Conservation (phyloP, 768 basidiomycete species). For the Hygrocybe coccinea region DNA sequence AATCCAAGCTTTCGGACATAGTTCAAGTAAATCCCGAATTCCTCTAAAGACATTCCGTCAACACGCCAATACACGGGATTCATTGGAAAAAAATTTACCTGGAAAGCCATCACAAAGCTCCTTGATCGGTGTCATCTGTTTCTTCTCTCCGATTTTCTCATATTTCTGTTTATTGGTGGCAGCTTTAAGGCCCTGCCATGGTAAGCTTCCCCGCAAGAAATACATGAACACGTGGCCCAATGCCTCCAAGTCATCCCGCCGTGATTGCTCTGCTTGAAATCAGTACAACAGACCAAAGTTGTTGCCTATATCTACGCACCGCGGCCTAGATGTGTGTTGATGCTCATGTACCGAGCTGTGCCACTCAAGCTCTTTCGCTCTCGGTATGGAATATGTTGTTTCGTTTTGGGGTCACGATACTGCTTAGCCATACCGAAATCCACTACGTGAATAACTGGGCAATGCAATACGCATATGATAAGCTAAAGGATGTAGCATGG, state of each 20-base stretch:
- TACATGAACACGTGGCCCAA: conserved; percentile 99
- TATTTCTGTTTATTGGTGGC: conserved; percentile 99
- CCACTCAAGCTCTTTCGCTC: conserved; percentile 97
- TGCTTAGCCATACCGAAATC: conserved; percentile 99
- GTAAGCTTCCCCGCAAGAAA: conserved; percentile 92
- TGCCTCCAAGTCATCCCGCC: conserved; percentile 97
- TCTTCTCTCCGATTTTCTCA: conserved; percentile 99
- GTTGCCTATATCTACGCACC: conserved; percentile 44
- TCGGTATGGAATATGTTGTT: conserved; percentile 98
- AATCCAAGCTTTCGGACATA: conserved; percentile 99
- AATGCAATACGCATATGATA: conserved; percentile 8
- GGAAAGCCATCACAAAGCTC: conserved; percentile 96
- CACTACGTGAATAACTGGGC: conserved; percentile 81
- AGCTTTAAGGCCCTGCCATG: conserved; percentile 99
- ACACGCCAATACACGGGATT: neutral
- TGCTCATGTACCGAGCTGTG: conserved; percentile 99
- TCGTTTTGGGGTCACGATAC: conserved; percentile 98
- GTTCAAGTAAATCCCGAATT: conserved; percentile 97
- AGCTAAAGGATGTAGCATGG: conserved; percentile 2
- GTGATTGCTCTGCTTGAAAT: conserved; percentile 64
- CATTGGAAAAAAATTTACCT: conserved; percentile 44
- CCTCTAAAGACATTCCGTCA: conserved; percentile 52
- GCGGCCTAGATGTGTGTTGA: conserved; percentile 97
- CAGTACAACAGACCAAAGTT: conserved; percentile 5
- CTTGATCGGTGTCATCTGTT: conserved; percentile 96